Evolutionary conservation across 768 basidiomycete genomes (phyloP).

Genomic region (Kwoniella sp.): DNA sequence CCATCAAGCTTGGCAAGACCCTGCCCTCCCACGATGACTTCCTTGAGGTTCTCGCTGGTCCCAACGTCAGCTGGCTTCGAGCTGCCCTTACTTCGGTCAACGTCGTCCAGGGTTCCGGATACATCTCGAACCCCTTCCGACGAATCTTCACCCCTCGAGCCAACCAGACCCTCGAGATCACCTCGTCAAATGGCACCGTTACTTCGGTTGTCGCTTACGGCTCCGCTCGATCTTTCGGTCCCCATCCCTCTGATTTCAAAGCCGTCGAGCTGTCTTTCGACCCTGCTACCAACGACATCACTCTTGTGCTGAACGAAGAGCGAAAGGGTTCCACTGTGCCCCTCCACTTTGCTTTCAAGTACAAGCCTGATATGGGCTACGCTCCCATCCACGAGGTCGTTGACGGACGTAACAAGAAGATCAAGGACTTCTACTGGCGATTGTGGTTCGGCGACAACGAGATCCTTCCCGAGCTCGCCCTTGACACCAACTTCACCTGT

Average conservation of each 20-base stretch:
- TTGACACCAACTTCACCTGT: slow-evolving; percentile 80
- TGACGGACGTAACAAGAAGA: slow-evolving; percentile 77
- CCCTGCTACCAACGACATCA: slow-evolving; percentile 63
- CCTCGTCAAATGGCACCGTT: slow-evolving; percentile 59
- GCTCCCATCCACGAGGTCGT: slow-evolving; percentile 91
- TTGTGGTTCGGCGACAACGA: slow-evolving; percentile 93
- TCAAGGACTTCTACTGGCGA: slow-evolving; percentile 98
- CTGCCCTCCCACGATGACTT: slow-evolving; percentile 71
- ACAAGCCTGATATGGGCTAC: slow-evolving; percentile 83
- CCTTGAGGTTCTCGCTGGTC: slow-evolving; percentile 81
- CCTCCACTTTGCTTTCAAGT: slow-evolving; percentile 77
- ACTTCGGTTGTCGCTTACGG: slow-evolving; percentile 71
- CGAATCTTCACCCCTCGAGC: slow-evolving; percentile 80
- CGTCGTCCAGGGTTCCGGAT: slow-evolving; percentile 81
- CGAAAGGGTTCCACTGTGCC: slow-evolving; percentile 75
- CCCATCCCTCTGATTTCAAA: slow-evolving; percentile 75
- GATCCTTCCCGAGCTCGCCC: slow-evolving; percentile 72
- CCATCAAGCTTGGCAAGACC: slow-evolving; percentile 58
- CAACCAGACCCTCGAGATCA: slow-evolving; percentile 75
- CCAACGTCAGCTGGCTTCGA: slow-evolving; percentile 79
- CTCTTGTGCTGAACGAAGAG: slow-evolving; percentile 79
- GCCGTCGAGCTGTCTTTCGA: slow-evolving; percentile 74
- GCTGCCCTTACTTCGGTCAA: slow-evolving; percentile 79
- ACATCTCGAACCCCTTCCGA: slow-evolving; percentile 85
- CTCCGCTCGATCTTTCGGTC: slow-evolving; percentile 75